A percentile compares a stretch with the other conserved stretches of the same genome.
These are phyloP conservation scores for Middelhovenomyces tepae DNA, from an alignment of 805 yeast genomes.

Conservation along the genomic window DNA sequence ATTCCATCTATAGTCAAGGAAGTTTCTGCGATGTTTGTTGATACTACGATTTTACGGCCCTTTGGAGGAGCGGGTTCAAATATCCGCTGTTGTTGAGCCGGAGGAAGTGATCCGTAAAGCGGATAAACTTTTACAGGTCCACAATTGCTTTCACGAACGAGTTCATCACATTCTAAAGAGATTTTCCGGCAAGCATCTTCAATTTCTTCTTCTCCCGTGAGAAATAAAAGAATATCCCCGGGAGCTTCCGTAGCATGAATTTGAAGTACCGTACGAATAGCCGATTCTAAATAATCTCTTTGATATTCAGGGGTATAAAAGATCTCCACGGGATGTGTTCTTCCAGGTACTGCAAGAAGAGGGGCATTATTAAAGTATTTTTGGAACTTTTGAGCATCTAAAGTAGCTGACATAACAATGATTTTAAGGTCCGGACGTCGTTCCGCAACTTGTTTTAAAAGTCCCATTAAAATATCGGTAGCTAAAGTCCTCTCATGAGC, in stretches of 20 bases:
- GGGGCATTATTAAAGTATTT: constrained; percentile 86
- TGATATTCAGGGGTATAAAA: constrained; percentile 96
- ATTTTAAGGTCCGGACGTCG: constrained; percentile 85
- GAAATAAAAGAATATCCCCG: constrained; percentile 79
- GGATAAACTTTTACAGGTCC: constrained; percentile 91
- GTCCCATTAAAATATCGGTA: constrained; percentile 94
- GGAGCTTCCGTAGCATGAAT: constrained; percentile 94
- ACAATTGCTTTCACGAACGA: constrained; percentile 78
- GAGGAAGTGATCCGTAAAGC: constrained; percentile 92
- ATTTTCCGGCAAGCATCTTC: constrained; percentile 93
- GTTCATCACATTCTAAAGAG: constrained; percentile 77
- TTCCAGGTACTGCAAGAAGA: constrained; percentile 90
- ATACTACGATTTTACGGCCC: constrained; percentile 88
- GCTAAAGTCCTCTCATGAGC: constrained; percentile 97
- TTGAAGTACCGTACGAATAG: constrained; percentile 89
- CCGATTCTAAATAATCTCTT: constrained; percentile 89
- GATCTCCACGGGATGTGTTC: constrained; percentile 95
- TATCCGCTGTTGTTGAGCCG: constrained; percentile 87
- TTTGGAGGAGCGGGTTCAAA: constrained; percentile 91
- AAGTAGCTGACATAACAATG: constrained; percentile 94
- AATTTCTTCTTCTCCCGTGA: constrained; percentile 96
- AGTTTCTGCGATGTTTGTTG: constrained; percentile 96
- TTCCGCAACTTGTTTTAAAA: constrained; percentile 68
- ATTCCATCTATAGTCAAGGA: constrained; percentile 96
- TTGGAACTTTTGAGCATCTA: constrained; percentile 95